Conservation (phyloP, 2,329 filamentous ascomycete species). For the Knoxdaviesia proteae region DNA sequence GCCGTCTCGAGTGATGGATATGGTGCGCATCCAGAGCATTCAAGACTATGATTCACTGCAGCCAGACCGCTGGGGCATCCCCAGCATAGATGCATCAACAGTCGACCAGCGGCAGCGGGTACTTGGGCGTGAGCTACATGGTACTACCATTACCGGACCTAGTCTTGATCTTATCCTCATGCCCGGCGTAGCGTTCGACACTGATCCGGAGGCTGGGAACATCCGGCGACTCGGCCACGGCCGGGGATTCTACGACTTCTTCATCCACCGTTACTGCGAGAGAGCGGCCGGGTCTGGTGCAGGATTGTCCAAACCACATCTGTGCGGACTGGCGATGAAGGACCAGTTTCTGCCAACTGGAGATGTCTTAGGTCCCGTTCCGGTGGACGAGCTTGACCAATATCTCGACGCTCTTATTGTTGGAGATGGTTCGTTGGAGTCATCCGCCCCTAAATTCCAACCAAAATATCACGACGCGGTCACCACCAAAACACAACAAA, state of each 20-base stretch:
- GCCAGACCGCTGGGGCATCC: conserved; percentile 82
- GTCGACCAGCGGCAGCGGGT: conserved; percentile 49
- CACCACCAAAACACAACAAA: no score
- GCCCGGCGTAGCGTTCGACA: conserved; percentile 83
- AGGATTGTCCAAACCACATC: conserved; percentile 18
- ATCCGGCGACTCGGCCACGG: conserved; percentile 76
- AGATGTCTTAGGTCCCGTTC: neutral
- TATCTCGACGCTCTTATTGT: conserved; percentile 1
- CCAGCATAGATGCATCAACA: conserved; percentile 51
- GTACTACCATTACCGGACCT: conserved; percentile 17
- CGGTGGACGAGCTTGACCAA: conserved; percentile 2
- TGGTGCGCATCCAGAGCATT: conserved; percentile 58
- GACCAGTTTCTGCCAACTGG: conserved; percentile 56
- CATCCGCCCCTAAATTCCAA: no score
- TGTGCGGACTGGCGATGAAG: conserved; percentile 61
- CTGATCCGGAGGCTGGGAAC: conserved; percentile 24
- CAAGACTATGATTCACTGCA: conserved; percentile 60
- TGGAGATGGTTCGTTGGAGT: conserved; percentile 2
- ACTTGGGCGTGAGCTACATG: conserved; percentile 38
- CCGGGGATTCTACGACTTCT: conserved; percentile 93
- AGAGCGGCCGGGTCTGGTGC: conserved; percentile 14
- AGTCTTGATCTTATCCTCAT: conserved; percentile 72
- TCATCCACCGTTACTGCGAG: conserved; percentile 52
- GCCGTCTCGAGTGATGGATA: conserved; percentile 67
- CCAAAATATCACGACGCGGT: no score